These are phyloP conservation scores for Plantago coronopus DNA, from an alignment of 305 asterid genomes.

Conservation along the genomic window DNA sequence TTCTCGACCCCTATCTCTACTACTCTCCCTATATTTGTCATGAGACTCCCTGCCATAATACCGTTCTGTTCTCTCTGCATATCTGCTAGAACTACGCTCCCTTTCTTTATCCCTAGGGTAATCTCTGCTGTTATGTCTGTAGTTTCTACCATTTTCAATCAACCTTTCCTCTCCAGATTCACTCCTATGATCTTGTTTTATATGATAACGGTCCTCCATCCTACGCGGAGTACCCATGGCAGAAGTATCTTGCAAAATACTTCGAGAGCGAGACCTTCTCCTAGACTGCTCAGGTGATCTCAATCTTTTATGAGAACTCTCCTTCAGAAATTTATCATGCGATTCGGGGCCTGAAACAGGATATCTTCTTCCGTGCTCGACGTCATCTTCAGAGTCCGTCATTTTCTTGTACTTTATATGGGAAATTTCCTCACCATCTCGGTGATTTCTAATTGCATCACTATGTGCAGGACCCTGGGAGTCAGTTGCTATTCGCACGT, in stretches of 20 bases:
- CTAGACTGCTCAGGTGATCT: constrained; percentile 59
- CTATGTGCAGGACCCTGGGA: constrained; percentile 40
- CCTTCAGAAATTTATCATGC: constrained; percentile 34
- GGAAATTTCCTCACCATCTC: constrained; percentile 20
- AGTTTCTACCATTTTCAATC: constrained; percentile 28
- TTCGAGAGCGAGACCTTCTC: constrained; percentile 70
- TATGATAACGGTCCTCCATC: constrained; percentile 32
- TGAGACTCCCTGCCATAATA: constrained; percentile 43
- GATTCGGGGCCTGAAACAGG: constrained; percentile 30
- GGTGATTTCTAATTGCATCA: constrained; percentile 26
- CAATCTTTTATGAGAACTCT: constrained; percentile 34
- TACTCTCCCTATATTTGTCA: constrained; percentile 47
- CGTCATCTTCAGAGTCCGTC: constrained; percentile 30
- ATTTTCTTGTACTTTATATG: constrained; percentile 29
- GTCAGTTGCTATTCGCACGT: constrained; percentile 28
- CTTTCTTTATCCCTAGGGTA: constrained; percentile 44
- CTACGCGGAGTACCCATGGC: constrained; percentile 20
- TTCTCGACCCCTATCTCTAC: constrained; percentile 44
- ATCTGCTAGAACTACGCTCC: constrained; percentile 58
- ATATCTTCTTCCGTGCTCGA: constrained; percentile 33
- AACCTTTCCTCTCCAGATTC: constrained; percentile 53
- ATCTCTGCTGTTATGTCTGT: constrained; percentile 51
- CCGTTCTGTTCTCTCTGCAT: constrained; percentile 38
- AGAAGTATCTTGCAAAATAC: constrained; percentile 48
- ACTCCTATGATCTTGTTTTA: constrained; percentile 33